phyloP scores from a whole-genome alignment of 73 alveolate genomes.

The Urostyla sp. region DNA sequence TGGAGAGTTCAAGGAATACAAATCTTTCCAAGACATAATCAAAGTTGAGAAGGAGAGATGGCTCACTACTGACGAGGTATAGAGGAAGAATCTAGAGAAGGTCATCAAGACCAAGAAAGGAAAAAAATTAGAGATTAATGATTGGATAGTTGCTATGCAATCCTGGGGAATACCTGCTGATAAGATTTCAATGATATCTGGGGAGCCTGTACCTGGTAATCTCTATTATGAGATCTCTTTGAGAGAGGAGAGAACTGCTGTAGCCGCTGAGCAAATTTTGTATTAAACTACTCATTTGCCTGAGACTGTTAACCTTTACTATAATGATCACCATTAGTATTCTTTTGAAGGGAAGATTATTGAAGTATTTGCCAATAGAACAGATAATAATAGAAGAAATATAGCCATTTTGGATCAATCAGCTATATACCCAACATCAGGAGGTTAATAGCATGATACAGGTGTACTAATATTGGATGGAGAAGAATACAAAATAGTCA shows the following conservation, averaged over 20 bases:
- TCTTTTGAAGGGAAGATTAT: conserved; percentile 87
- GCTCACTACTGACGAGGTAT: conserved; percentile 95
- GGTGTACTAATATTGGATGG: conserved; percentile 80
- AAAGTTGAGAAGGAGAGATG: conserved; percentile 96
- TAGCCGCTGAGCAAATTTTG: conserved; percentile 94
- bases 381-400: conserved; percentile 79
- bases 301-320: conserved; percentile 93
- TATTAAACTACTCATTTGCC: conserved; percentile 93
- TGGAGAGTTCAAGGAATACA: conserved; percentile 95
- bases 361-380: conserved; percentile 90
- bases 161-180: conserved; percentile 99
- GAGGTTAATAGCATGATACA: conserved; percentile 96
- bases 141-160: conserved; percentile 97
- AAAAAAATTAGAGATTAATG: conserved; percentile 89
- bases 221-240: conserved; percentile 93
- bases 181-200: conserved; percentile 85
- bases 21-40: conserved; percentile 91
- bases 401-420: conserved; percentile 91
- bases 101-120: conserved; percentile 84
- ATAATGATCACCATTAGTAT: conserved; percentile 86
- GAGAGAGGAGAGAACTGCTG: conserved; percentile 91
- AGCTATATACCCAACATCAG: conserved; percentile 98
- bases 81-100: conserved; percentile 90
- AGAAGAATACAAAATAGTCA: conserved; percentile 79
- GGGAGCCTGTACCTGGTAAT: conserved; percentile 92